phyloP scores from a whole-genome alignment of 2,329 filamentous ascomycete genomes.

The Tothia fuscella region DNA sequence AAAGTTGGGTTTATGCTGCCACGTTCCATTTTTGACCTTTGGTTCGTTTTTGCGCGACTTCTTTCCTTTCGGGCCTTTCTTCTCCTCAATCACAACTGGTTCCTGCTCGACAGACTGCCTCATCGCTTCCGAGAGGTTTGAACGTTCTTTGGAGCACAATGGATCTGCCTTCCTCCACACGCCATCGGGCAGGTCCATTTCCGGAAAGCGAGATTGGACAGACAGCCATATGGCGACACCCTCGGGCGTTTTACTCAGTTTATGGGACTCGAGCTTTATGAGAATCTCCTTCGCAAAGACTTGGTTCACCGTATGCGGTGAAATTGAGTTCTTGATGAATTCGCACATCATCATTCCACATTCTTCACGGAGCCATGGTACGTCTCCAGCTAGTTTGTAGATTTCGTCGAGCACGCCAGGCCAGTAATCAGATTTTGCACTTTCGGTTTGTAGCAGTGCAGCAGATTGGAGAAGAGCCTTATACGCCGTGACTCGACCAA shows the following conservation, averaged over 20 bases:
- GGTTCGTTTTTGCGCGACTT: slow-evolving; percentile 32
- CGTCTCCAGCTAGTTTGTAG: slow-evolving; percentile 63
- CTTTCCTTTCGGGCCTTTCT: slow-evolving; percentile 49
- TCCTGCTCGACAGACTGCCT: slow-evolving; percentile 44
- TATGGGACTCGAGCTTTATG: slow-evolving; percentile 47
- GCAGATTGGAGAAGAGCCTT: slow-evolving; percentile 75
- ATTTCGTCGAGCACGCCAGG: slow-evolving; percentile 58
- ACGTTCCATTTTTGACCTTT: slow-evolving; percentile 53
- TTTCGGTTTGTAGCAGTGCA: slow-evolving; percentile 49
- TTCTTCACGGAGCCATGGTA: slow-evolving; percentile 80
- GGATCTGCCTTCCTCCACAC: slow-evolving; percentile 67
- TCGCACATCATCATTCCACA: slow-evolving; percentile 74
- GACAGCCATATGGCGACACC: slow-evolving; percentile 82
- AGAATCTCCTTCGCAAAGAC: slow-evolving; percentile 51
- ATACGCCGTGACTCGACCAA: slow-evolving; percentile 77
- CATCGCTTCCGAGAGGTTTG: slow-evolving; percentile 61
- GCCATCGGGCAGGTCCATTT: slow-evolving; percentile 52
- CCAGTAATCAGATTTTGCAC: slow-evolving; percentile 42
- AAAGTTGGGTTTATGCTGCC: slow-evolving; percentile 72
- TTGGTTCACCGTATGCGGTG: slow-evolving; percentile 33
- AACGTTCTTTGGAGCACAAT: slow-evolving; percentile 54
- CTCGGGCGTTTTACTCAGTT: slow-evolving; percentile 69
- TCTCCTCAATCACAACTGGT: slow-evolving; percentile 35
- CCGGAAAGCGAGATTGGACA: slow-evolving; percentile 51
- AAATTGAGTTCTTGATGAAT: slow-evolving; percentile 46